These are phyloP conservation scores for Komagataella kurtzmanii DNA, from an alignment of 805 yeast genomes.

Conservation along the genomic window DNA sequence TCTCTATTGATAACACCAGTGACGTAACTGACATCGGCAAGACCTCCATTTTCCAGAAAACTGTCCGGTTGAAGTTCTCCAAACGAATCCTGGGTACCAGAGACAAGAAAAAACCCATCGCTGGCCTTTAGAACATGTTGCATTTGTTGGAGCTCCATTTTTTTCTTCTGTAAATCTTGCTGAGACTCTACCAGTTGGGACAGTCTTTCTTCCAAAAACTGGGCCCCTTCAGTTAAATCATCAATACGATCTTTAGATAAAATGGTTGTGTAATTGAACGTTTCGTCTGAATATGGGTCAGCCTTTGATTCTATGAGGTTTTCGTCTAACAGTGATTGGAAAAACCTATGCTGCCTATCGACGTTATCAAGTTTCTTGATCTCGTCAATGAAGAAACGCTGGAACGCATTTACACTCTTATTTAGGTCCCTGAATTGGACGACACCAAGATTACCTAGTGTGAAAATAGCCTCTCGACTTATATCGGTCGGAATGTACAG, in stretches of 20 bases:
- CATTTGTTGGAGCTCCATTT: conserved; percentile 57
- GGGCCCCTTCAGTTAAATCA: conserved; percentile 48
- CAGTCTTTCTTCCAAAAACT: conserved; percentile 61
- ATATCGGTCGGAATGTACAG: conserved; percentile 85
- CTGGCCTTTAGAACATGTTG: conserved; percentile 45
- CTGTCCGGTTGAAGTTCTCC: conserved; percentile 19
- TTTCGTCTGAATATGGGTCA: conserved; percentile 23
- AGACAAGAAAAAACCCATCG: conserved; percentile 29
- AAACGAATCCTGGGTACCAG: background rate
- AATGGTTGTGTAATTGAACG: background rate
- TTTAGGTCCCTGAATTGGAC: conserved; percentile 88
- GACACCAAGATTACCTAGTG: conserved; percentile 75
- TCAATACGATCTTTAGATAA: conserved; percentile 29
- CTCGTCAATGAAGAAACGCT: conserved; percentile 83
- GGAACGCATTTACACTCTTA: conserved; percentile 68
- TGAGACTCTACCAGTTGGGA: conserved; percentile 57
- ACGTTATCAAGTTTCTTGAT: conserved; percentile 72
- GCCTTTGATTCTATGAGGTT: conserved; percentile 11
- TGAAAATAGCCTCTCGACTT: conserved; percentile 73
- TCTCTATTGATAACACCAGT: conserved; percentile 75
- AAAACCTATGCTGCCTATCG: conserved; percentile 68
- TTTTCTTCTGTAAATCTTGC: conserved; percentile 46
- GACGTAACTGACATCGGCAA: conserved; percentile 33
- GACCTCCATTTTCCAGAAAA: conserved; percentile 23
- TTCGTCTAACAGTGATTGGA: conserved; percentile 34